Evolutionary conservation across 2,329 filamentous ascomycete species (phyloP), one percentile per base, ranked within the genome.

Genomic region (Mycocentrospora acerina): DNA sequence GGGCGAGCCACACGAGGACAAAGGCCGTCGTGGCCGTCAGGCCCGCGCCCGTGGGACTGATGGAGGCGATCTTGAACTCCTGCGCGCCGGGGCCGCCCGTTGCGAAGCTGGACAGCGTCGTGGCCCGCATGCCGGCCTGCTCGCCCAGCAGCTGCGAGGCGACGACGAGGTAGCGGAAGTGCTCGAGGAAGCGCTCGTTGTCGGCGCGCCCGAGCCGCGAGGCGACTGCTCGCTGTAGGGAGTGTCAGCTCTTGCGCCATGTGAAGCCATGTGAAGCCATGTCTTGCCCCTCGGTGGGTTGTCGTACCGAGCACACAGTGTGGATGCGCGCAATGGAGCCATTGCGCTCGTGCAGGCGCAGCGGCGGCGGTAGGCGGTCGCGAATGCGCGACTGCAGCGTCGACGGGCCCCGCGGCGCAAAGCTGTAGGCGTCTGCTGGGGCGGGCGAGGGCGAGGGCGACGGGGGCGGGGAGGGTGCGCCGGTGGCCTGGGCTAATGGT

Each of bases 121-220:
- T 38, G 9, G 64, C 41, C 24, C 68, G 67, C 29, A 73, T 44
- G 11, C 68, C 60, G 18, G 66, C 68, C 45, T 71, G 69, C 27
- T 86, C 86, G 57, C 82, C 89, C 27, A 96, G 75, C 11, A 96
- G 78, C 64, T 95, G 90, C 15, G 90, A 96, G 34, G 90, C 90
- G 59, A 96, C 86, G 50, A 96, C 88, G 15, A 88, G 86, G 69
- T 96, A 96, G 48, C 90, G 86, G 60, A 96, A 96, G 61, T 90
- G 86, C 68, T 96, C 90, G 42, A 95, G 77, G 59, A 96, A 95
- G 51, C 83, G 84, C 53, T 85, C 79, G 62, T 90, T 94, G 55
- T 95, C 90, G 53, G 80, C 82, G 50, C 84, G 78, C 38, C 87
- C 84, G 47, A 95, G 78, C 45, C 81, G 79, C 27, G 84, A 83